These are phyloP conservation scores for Aspergillus bridgeri DNA, from an alignment of 495 filamentous ascomycete genomes.

Conservation along the genomic window DNA sequence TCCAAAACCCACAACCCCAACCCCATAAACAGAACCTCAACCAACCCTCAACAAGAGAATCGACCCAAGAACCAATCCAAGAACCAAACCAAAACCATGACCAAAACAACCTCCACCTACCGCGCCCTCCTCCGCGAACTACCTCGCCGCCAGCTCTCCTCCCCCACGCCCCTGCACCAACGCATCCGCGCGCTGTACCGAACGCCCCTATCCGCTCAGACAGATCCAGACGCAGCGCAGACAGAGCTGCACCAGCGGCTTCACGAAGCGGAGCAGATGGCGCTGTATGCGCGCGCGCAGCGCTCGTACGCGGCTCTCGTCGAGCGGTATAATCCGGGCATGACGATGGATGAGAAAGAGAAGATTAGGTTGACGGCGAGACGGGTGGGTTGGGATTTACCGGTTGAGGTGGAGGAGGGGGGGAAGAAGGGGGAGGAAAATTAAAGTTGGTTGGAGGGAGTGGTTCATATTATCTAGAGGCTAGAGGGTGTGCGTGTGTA, in stretches of 20 bases:
- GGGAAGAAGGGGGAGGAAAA: constrained; percentile 6
- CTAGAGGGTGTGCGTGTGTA: constrained; percentile 2
- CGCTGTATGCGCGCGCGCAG: constrained; percentile 79
- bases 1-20: background rate
- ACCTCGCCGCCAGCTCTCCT: constrained; percentile 59
- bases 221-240: background rate
- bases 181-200: constrained; percentile 53
- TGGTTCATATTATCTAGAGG: too few relatives aligned
- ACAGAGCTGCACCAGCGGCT: constrained; percentile 23
- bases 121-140: constrained; percentile 88
- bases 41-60: background rate
- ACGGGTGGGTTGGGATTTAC: constrained; percentile 86
- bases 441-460: background rate
- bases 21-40: constrained; percentile 8
- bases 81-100: background rate
- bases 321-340: constrained; percentile 90
- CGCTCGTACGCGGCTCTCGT: constrained; percentile 72
- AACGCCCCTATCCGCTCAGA: background rate
- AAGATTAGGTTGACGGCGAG: constrained; percentile 76
- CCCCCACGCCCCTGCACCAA: constrained; percentile 56
- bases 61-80: background rate
- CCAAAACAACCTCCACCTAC: constrained; percentile 74
- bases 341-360: constrained; percentile 82
- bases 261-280: constrained; percentile 68
- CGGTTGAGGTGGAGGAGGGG: constrained; percentile 33